phyloP scores from a whole-genome alignment of 73 alveolate species.

The Tetrahymena malaccensis region DNA sequence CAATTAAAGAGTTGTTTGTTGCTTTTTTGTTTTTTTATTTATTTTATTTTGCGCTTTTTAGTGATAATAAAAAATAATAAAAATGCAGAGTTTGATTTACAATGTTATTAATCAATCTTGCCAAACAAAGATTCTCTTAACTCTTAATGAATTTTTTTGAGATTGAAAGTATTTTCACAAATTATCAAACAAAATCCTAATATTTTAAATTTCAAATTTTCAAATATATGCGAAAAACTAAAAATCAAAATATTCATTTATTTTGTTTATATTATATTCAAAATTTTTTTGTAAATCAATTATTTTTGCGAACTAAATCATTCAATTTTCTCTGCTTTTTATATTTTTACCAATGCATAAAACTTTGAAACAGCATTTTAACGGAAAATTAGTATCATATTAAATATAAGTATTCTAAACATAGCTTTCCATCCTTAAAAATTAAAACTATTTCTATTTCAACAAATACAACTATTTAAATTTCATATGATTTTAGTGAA shows the following conservation, averaged over 20 bases:
- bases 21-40: background rate
- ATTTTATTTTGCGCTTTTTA: background rate
- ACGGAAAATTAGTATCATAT: background rate
- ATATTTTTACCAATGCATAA: background rate
- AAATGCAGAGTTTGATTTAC: background rate
- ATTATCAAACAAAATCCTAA: background rate
- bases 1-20: background rate
- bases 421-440: background rate
- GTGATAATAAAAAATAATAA: background rate
- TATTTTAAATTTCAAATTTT: background rate
- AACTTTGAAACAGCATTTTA: background rate
- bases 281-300: background rate
- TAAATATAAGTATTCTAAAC: background rate
- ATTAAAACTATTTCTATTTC: background rate
- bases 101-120: background rate
- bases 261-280: background rate
- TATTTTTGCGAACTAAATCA: background rate
- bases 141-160: background rate
- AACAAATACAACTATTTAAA: too few relatives aligned
- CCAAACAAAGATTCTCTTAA: background rate
- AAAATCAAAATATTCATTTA: background rate
- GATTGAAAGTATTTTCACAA: background rate
- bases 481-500: background rate
- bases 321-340: background rate
- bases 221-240: background rate